Evolutionary conservation across 768 basidiomycete species (phyloP), one percentile per base, ranked within the genome.

Genomic region (Termitomyces sp.): DNA sequence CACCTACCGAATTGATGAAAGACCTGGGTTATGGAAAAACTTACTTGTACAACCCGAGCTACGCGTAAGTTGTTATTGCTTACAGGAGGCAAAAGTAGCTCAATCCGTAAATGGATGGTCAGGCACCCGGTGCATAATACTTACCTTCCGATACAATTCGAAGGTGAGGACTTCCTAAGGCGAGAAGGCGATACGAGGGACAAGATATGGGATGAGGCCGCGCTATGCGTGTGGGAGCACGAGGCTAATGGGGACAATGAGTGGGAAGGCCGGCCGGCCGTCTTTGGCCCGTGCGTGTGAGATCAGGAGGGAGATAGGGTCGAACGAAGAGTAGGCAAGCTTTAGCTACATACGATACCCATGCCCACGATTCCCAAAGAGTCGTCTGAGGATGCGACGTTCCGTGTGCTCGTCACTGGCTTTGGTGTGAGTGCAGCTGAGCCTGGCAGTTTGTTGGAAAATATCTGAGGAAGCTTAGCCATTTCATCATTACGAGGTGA

Each of bases 1-100:
- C 89, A 9, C 89, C 90, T 2, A 90, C 89, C 2, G 60, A 59
- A 19, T 64, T 90, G 10, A 85, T 88, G 84, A 83, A 84, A 64
- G 76, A 82, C 24, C 73, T 89, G 2, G 85, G 83, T 21, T 89
- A 87, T 62, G 84, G 83, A 1, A 72, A 79, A 59, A 79, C 74
- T 21, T 90, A 90, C 58, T 67, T 65, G 51, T 90, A 84, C 59
- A 83, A 88, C 66, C 86, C 86, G 9, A 71, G 68, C 26, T 87
- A 77, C 63, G 66, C 62, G 77, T 82, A 56, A 63, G 80, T 64
- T 50, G 19, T 28, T 37, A 26, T 21, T 51, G 2, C 30, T 28
- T 28, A 5, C 5, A 28, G 17, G 35, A 5, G 14, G 17, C 37
- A 22, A 6, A 48, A 17, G 2, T 40, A 21, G 21, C 26, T 55